Percentiles rank a stretch among this genome's conserved stretches.
phyloP scores from a whole-genome alignment of 495 filamentous ascomycete genomes.

The Annulohypoxylon bovei region DNA sequence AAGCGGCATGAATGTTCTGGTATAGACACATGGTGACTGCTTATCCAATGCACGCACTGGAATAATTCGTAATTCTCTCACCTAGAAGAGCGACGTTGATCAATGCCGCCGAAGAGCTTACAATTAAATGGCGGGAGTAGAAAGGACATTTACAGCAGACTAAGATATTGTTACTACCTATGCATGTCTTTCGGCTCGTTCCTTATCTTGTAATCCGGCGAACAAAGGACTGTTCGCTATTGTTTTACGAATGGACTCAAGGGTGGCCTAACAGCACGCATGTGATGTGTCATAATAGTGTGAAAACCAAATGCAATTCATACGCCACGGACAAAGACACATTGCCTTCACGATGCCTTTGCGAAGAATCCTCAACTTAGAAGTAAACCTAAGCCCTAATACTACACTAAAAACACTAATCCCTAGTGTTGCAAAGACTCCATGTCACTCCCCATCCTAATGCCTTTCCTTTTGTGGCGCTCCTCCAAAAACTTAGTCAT shows the following conservation, averaged over 20 bases:
- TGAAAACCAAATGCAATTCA: background rate
- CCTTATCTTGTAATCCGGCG: background rate
- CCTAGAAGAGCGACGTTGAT: no score
- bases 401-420: slow-evolving; percentile 10
- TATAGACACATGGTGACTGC: slow-evolving; percentile 19
- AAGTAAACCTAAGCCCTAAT: slow-evolving; percentile 11
- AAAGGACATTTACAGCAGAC: background rate
- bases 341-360: background rate
- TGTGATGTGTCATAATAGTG: background rate
- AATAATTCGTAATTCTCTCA: no score
- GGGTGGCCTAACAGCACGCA: background rate
- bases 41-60: background rate
- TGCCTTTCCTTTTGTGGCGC: slow-evolving; percentile 19
- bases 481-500: slow-evolving; percentile 47
- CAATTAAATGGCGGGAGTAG: background rate
- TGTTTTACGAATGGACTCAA: background rate
- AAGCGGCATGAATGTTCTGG: slow-evolving; percentile 18
- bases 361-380: background rate
- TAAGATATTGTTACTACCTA: background rate
- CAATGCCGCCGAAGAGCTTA: background rate
- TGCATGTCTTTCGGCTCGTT: background rate
- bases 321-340: background rate
- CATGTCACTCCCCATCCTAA: slow-evolving; percentile 12
- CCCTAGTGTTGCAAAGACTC: slow-evolving; percentile 11
- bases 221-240: background rate